phyloP scores from a whole-genome alignment of 225 moss, liverwort and hornwort species.

The Anthoceros angustus region DNA sequence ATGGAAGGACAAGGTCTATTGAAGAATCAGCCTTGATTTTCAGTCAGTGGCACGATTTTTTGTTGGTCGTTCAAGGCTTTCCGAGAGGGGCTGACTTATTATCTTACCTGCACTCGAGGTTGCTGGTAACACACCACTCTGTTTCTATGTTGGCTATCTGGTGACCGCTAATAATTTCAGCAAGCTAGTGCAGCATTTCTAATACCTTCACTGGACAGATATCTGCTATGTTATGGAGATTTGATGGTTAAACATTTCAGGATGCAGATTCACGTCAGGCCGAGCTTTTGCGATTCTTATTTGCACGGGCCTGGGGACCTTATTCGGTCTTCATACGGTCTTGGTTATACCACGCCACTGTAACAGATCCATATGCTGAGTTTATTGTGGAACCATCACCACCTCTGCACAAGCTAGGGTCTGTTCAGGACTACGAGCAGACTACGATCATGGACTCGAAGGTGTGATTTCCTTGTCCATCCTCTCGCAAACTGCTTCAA shows the following conservation, averaged over 20 bases:
- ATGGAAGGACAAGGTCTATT: background rate
- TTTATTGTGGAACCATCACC: slow-evolving; percentile 48
- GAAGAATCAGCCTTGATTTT: background rate
- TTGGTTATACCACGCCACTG: slow-evolving; percentile 85
- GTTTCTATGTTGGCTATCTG: background rate
- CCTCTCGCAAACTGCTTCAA: background rate
- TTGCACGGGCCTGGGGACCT: slow-evolving; percentile 82
- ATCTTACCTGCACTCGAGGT: slow-evolving; percentile 69
- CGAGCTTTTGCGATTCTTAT: slow-evolving; percentile 71
- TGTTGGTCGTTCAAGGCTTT: slow-evolving; percentile 21
- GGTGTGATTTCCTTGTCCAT: slow-evolving; percentile 10
- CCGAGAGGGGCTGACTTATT: slow-evolving; percentile 87
- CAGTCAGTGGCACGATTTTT: slow-evolving; percentile 4
- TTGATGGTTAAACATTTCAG: slow-evolving; percentile 20
- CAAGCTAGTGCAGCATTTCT: background rate
- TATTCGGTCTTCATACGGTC: slow-evolving; percentile 71
- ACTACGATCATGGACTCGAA: slow-evolving; percentile 31
- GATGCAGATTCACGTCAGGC: slow-evolving; percentile 62
- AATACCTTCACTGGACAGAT: background rate
- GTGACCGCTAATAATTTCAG: background rate
- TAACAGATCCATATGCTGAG: slow-evolving; percentile 70
- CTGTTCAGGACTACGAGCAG: slow-evolving; percentile 15
- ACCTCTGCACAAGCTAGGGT: slow-evolving; percentile 13
- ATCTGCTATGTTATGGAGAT: background rate
- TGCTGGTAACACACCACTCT: slow-evolving; percentile 37